A percentile compares a stretch with the other conserved stretches of the same genome.
Conservation (phyloP, 306 rosid genomes). For the Trifolium fragiferum region DNA sequence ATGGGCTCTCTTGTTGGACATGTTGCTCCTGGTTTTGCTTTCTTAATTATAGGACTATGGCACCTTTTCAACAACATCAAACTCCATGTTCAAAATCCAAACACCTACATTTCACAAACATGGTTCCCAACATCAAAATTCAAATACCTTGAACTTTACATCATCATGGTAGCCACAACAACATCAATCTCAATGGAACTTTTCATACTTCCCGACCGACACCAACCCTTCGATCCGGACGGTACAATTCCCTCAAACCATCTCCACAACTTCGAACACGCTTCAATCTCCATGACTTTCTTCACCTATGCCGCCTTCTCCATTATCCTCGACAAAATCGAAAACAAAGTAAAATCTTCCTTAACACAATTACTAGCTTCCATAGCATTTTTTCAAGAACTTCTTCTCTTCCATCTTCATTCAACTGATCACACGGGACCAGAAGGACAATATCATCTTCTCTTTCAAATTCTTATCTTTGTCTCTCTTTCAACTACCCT, state of each 20-base stretch:
- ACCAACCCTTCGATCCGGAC: conserved; percentile 75
- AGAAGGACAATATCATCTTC: conserved; percentile 79
- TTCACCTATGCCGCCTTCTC: conserved; percentile 58
- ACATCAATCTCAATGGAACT: conserved; percentile 83
- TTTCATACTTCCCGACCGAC: conserved; percentile 65
- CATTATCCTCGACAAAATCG: conserved; percentile 54
- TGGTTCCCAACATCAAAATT: conserved; percentile 72
- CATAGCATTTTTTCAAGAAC: conserved; percentile 69
- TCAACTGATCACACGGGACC: conserved; percentile 83
- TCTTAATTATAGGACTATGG: conserved; percentile 78
- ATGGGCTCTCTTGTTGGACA: conserved; percentile 86
- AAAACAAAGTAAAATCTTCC: conserved; percentile 12
- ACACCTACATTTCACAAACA: conserved; percentile 49
- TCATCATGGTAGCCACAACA: conserved; percentile 54
- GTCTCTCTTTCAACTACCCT: conserved; percentile 59
- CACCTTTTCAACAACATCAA: conserved; percentile 81
- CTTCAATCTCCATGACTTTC: conserved; percentile 69
- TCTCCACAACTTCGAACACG: conserved; percentile 87
- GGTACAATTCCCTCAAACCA: conserved; percentile 85
- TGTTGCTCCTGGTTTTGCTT: conserved; percentile 81
- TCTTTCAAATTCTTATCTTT: conserved; percentile 54
- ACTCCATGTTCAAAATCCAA: conserved; percentile 57
- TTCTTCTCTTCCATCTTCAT: conserved; percentile 78
- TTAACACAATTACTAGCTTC: conserved; percentile 65
- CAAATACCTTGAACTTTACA: conserved; percentile 63